These are phyloP conservation scores for Annulohypoxylon bovei DNA, from an alignment of 495 filamentous ascomycete species.

Conservation along the genomic window DNA sequence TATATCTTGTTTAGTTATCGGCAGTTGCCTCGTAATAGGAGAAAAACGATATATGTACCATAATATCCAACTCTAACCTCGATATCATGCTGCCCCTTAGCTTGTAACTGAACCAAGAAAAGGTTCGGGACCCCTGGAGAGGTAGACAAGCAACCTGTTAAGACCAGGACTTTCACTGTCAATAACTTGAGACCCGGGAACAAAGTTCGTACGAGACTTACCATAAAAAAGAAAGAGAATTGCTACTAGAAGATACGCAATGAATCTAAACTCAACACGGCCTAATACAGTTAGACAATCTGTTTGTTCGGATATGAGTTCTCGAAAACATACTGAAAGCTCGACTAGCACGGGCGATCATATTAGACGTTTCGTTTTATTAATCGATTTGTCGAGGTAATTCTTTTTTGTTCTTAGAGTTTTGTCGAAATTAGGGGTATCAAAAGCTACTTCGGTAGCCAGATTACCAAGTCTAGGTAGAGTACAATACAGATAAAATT, in stretches of 20 bases:
- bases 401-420: too few species aligned
- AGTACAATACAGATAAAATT: too few species aligned
- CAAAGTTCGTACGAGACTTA: not conserved
- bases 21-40: not conserved
- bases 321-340: not conserved
- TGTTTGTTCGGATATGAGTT: not conserved
- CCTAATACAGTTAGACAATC: not conserved
- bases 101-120: not conserved
- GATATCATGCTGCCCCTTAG: not conserved
- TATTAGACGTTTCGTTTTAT: not conserved
- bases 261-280: not conserved
- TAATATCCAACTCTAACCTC: slow-evolving; percentile 1
- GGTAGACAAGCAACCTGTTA: not conserved
- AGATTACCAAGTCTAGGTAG: too few species aligned
- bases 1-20: not conserved
- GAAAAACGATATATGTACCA: not conserved
- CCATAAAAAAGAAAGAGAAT: not conserved
- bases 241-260: not conserved
- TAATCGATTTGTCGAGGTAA: not conserved
- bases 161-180: not conserved
- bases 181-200: not conserved
- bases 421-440: too few species aligned
- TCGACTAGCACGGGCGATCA: not conserved
- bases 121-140: not conserved
- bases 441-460: too few species aligned